Percentiles rank a stretch among this genome's conserved stretches.
Conservation (phyloP, 116 monocot species). For the Dioscorea cayenensis region DNA sequence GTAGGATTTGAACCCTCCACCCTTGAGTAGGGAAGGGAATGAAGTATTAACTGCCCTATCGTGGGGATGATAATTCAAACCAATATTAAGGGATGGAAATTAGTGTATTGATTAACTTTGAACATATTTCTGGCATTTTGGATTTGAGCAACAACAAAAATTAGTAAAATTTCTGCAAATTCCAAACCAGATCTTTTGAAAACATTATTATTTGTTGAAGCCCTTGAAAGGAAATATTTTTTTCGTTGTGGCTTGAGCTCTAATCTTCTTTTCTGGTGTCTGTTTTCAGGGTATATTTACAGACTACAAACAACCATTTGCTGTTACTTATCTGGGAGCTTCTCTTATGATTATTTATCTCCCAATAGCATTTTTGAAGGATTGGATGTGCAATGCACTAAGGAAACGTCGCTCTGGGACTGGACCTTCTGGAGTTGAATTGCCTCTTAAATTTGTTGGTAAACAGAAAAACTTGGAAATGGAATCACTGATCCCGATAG, state of each 20-base stretch:
- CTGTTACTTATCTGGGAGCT: conserved; percentile 87
- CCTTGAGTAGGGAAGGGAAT: no score
- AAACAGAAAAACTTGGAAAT: conserved; percentile 66
- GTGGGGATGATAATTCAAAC: no score
- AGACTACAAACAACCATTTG: conserved; percentile 94
- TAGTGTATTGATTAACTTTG: not conserved
- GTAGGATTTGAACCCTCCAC: no score
- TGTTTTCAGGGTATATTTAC: conserved; percentile 80
- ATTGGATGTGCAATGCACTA: conserved; percentile 35
- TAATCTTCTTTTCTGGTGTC: not conserved
- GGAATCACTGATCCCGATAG: conserved; percentile 38
- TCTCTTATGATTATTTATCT: conserved; percentile 96
- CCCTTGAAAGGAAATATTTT: not conserved
- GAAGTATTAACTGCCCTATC: no score
- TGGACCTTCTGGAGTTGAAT: conserved; percentile 25
- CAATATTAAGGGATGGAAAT: no score
- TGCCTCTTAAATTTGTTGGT: conserved; percentile 33
- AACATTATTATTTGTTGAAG: not conserved
- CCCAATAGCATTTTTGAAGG: conserved; percentile 80
- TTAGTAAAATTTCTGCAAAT: not conserved
- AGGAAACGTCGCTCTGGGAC: not conserved
- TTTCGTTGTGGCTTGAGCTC: not conserved
- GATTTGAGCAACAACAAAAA: no score
- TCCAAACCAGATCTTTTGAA: no score
- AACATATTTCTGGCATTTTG: no score